Evolutionary conservation across 345 rosid species (phyloP).

Genomic region (Eucalyptus paniculata): DNA sequence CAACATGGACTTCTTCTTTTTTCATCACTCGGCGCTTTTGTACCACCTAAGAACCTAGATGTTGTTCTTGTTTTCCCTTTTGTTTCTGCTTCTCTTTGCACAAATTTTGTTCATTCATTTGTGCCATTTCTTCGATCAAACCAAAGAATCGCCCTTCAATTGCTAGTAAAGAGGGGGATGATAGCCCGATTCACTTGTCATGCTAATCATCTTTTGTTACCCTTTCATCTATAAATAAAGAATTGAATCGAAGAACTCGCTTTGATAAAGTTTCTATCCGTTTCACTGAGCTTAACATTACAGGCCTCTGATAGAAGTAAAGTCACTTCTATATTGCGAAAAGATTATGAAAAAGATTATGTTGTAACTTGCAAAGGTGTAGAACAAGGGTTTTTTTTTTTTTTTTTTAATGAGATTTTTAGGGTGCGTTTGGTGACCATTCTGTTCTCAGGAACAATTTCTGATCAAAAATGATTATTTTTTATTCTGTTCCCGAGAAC

Average conservation of each 20-base stretch:
- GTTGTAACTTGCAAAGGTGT: background rate
- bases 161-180: background rate
- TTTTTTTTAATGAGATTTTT: background rate
- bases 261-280: background rate
- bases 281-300: background rate
- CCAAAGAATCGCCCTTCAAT: background rate
- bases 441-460: too few species aligned
- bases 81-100: background rate
- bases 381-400: background rate
- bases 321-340: background rate
- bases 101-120: background rate
- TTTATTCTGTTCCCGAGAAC: too few species aligned
- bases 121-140: background rate
- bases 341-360: background rate
- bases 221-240: background rate
- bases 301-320: background rate
- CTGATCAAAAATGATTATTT: too few species aligned
- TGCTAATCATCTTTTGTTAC: background rate
- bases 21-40: background rate
- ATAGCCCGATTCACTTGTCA: background rate
- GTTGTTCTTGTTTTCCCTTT: background rate
- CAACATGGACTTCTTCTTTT: background rate
- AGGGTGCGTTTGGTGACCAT: too few species aligned
- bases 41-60: background rate
- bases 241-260: background rate